Evolutionary conservation across 352 stramenopile species (phyloP).

Genomic region (Globisporangium irregulare): DNA sequence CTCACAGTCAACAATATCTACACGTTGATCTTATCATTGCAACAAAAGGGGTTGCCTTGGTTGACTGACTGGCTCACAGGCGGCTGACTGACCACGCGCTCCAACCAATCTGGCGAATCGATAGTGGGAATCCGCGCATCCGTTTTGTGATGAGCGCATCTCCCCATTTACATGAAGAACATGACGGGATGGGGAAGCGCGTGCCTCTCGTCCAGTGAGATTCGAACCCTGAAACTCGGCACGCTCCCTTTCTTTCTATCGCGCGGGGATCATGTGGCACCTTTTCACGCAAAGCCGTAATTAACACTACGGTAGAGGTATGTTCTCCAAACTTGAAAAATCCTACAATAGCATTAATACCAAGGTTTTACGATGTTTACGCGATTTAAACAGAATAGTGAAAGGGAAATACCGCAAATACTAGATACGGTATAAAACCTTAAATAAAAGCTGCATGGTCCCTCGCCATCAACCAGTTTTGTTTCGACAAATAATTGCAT

Average conservation of each 20-base stretch:
- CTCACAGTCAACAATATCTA: not conserved
- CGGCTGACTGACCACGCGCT: not conserved
- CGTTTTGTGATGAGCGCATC: not conserved
- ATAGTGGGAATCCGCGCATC: not conserved
- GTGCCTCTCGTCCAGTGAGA: conserved; percentile 11
- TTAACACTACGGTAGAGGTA: not conserved
- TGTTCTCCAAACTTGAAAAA: not conserved
- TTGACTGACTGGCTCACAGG: not conserved
- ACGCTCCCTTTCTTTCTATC: not conserved
- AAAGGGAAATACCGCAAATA: not conserved
- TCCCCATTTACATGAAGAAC: not conserved
- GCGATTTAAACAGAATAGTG: not conserved
- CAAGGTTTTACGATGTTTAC: not conserved
- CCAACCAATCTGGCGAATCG: not conserved
- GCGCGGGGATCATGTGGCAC: not conserved
- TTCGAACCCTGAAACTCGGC: not conserved
- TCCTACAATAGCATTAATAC: not conserved
- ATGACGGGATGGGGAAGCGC: not conserved
- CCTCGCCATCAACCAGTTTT: too few species aligned
- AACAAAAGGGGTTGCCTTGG: not conserved
- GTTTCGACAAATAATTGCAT: too few species aligned
- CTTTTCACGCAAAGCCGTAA: not conserved
- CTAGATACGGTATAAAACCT: not conserved
- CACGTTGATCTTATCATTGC: not conserved
- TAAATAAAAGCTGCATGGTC: not conserved